Evolutionary conservation across 352 stramenopile genomes (phyloP).

Genomic region (Phytophthora pluvialis): DNA sequence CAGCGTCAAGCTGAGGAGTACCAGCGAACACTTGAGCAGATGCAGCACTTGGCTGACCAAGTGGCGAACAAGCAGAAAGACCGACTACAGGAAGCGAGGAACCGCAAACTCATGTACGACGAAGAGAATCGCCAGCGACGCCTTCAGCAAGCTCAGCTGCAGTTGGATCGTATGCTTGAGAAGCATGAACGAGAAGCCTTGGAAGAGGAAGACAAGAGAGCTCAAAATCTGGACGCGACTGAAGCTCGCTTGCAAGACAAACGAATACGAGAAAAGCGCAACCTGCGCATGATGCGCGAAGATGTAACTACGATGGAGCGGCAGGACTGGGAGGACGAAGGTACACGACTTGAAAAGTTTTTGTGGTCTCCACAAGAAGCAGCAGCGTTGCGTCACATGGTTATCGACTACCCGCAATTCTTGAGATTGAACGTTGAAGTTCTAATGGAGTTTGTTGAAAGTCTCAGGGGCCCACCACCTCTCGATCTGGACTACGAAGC

Average conservation of each 20-base stretch:
- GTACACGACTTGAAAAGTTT: conserved; percentile 50
- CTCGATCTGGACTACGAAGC: conserved; percentile 67
- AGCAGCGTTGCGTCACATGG: conserved; percentile 38
- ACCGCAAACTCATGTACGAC: conserved; percentile 65
- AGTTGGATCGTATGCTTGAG: conserved; percentile 40
- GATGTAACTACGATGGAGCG: conserved; percentile 55
- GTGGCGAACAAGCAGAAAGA: conserved; percentile 41
- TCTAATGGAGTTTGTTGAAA: conserved; percentile 42
- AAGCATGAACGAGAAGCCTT: conserved; percentile 57
- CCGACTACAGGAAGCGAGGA: conserved; percentile 54
- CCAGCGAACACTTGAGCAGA: conserved; percentile 41
- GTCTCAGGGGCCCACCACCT: conserved; percentile 30
- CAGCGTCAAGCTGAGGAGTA: conserved; percentile 40
- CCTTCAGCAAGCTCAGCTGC: conserved; percentile 39
- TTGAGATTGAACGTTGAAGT: conserved; percentile 53
- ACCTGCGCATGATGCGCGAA: conserved; percentile 66
- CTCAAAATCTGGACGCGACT: conserved; percentile 18
- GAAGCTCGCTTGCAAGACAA: conserved; percentile 37
- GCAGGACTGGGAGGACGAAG: conserved; percentile 61
- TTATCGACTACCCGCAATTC: conserved; percentile 40
- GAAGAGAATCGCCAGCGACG: conserved; percentile 66
- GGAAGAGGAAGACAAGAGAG: conserved; percentile 45
- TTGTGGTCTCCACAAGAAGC: conserved; percentile 52
- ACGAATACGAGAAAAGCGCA: conserved; percentile 40
- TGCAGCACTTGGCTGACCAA: conserved; percentile 49